Evolutionary conservation across 2,329 filamentous ascomycete genomes (phyloP).

Genomic region (Xylariaceae sp.): DNA sequence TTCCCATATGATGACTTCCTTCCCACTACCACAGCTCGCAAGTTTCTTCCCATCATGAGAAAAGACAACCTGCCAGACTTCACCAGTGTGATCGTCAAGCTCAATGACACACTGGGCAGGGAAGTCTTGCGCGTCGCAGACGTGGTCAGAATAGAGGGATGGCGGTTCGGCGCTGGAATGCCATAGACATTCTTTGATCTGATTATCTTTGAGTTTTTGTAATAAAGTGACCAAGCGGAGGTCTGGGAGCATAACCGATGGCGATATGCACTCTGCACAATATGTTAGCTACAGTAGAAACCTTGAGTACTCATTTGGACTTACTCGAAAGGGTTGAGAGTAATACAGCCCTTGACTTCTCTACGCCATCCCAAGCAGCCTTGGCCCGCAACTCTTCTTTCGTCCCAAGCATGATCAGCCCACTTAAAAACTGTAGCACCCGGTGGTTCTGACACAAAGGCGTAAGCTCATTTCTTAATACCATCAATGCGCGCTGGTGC

Average conservation of each 20-base stretch:
- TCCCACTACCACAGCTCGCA: constrained; percentile 77
- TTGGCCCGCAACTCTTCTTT: constrained; percentile 72
- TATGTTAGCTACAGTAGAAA: constrained; percentile 19
- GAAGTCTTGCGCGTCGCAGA: constrained; percentile 76
- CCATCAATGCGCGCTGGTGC: constrained; percentile 68
- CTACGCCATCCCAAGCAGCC: constrained; percentile 81
- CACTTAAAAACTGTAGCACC: constrained; percentile 79
- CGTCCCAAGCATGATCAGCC: constrained; percentile 84
- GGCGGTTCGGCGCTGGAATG: constrained; percentile 79
- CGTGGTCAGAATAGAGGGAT: constrained; percentile 86
- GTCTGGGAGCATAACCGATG: constrained; percentile 94
- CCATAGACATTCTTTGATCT: constrained; percentile 81
- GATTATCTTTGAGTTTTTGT: constrained; percentile 77
- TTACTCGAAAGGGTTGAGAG: constrained; percentile 82
- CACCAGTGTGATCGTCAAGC: constrained; percentile 69
- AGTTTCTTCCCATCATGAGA: constrained; percentile 82
- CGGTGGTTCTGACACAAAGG: constrained; percentile 77
- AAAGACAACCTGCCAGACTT: constrained; percentile 90
- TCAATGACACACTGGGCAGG: constrained; percentile 70
- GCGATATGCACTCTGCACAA: constrained; percentile 76
- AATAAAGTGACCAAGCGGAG: constrained; percentile 80
- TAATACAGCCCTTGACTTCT: constrained; percentile 68
- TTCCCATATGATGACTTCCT: constrained; percentile 78
- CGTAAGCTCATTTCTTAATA: constrained; percentile 85
- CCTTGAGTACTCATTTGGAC: constrained; percentile 26